Percentiles rank a stretch among this genome's conserved stretches.
These are phyloP conservation scores for Kluyveromyces sp. DNA, from an alignment of 1,139 yeast genomes.

Conservation along the genomic window DNA sequence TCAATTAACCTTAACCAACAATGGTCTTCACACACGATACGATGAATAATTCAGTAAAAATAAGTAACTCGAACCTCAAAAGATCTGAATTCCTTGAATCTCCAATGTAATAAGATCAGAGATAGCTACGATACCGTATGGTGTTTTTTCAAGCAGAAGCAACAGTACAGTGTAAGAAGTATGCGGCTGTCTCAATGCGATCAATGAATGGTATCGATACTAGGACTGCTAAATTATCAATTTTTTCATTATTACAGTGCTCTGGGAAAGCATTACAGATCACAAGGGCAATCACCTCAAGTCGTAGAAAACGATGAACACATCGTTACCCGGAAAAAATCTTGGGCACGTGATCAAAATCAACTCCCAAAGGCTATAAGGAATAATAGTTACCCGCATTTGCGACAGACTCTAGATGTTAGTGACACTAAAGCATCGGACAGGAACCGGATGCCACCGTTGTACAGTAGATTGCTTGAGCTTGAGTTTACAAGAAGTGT, in stretches of 20 bases:
- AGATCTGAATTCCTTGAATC: not conserved
- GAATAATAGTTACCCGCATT: slow-evolving; percentile 3
- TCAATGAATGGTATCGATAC: too few species aligned
- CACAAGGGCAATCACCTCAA: not conserved
- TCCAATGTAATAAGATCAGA: not conserved
- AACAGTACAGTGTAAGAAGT: too few species aligned
- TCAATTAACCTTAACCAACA: not conserved
- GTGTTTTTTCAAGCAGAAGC: too few species aligned
- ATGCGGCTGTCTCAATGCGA: too few species aligned
- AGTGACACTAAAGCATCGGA: not conserved
- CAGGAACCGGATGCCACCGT: not conserved
- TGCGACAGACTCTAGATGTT: not conserved
- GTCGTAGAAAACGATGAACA: not conserved
- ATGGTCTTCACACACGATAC: not conserved
- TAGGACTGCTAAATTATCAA: not conserved
- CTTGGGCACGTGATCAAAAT: not conserved
- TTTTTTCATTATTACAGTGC: not conserved
- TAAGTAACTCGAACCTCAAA: not conserved
- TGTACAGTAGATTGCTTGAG: too few species aligned
- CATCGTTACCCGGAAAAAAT: not conserved
- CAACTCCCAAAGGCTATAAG: too few species aligned
- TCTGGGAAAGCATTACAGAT: not conserved
- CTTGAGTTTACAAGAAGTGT: too few species aligned
- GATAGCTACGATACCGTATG: not conserved
- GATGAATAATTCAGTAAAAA: not conserved